phyloP scores from a whole-genome alignment of 495 filamentous ascomycete species.

The Rhypophila decipiens region DNA sequence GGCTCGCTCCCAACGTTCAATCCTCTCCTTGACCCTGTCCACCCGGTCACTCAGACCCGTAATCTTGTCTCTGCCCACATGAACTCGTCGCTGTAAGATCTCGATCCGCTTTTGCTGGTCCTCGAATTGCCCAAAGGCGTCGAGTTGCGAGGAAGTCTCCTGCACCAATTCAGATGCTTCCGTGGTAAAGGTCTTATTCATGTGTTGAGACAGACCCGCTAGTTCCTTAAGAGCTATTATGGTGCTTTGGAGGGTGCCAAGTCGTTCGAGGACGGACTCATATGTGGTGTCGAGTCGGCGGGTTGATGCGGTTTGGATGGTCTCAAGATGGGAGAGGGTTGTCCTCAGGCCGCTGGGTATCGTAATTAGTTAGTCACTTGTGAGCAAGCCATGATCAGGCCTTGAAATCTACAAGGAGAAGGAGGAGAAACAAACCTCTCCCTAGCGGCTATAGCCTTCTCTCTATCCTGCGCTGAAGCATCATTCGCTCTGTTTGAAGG shows the following conservation, averaged over 20 bases:
- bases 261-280: slow-evolving; percentile 74
- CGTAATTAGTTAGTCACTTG: slow-evolving; percentile 9
- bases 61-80: slow-evolving; percentile 55
- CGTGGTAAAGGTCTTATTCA: slow-evolving; percentile 55
- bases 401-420: background rate
- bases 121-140: slow-evolving; percentile 61
- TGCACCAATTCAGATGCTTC: slow-evolving; percentile 54
- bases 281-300: slow-evolving; percentile 79
- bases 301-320: slow-evolving; percentile 51
- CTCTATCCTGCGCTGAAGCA: slow-evolving; percentile 29
- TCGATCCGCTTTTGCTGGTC: slow-evolving; percentile 63
- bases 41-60: slow-evolving; percentile 59
- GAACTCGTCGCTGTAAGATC: slow-evolving; percentile 59
- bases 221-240: slow-evolving; percentile 66
- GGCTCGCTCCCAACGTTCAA: slow-evolving; percentile 64
- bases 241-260: slow-evolving; percentile 60
- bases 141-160: slow-evolving; percentile 61
- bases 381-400: background rate
- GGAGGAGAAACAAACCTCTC: slow-evolving; percentile 31
- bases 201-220: slow-evolving; percentile 50
- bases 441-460: slow-evolving; percentile 31
- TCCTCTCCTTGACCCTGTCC: slow-evolving; percentile 53
- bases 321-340: slow-evolving; percentile 36
- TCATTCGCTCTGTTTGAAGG: slow-evolving; percentile 26
- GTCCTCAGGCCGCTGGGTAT: slow-evolving; percentile 31